Conservation (phyloP, 1,284 basidiomycete genomes). For the Rhodofomes roseus region DNA sequence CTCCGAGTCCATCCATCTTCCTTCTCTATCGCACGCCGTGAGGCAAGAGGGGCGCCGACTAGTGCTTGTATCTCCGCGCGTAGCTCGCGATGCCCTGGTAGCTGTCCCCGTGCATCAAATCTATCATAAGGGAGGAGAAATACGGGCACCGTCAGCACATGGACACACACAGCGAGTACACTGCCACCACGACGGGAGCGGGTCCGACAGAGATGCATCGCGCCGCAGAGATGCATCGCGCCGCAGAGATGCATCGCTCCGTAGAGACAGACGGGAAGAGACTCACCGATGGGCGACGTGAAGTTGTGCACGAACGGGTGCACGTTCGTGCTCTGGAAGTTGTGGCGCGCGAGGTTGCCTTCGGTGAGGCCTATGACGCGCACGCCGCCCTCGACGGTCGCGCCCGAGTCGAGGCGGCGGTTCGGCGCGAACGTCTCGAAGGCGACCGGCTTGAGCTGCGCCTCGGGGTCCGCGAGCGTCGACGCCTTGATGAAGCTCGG, state of each 20-base stretch:
- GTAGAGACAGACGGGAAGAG: not conserved
- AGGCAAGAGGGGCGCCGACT: not conserved
- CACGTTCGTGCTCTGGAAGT: constrained; percentile 15
- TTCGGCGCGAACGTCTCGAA: constrained; percentile 23
- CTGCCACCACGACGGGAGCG: no score
- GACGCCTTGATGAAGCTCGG: constrained; percentile 5
- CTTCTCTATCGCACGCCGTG: not conserved
- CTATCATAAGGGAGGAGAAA: not conserved
- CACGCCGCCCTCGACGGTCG: constrained; percentile 20
- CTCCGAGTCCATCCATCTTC: not conserved
- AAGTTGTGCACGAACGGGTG: constrained; percentile 29
- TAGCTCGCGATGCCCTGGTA: constrained; percentile 8
- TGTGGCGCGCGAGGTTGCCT: constrained; percentile 20
- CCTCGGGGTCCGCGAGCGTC: constrained; percentile 6
- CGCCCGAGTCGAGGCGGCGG: constrained; percentile 20
- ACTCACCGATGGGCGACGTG: constrained; percentile 26
- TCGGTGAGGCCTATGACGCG: constrained; percentile 18
- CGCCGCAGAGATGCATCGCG: no score
- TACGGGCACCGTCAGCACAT: not conserved
- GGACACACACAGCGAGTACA: not conserved
- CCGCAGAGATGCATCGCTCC: no score
- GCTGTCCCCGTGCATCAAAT: constrained; percentile 8
- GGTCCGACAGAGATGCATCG: no score
- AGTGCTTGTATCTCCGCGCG: not conserved
- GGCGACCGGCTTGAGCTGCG: constrained; percentile 4